Conservation (phyloP, 306 rosid species). For the Vigna nakashimae region DNA sequence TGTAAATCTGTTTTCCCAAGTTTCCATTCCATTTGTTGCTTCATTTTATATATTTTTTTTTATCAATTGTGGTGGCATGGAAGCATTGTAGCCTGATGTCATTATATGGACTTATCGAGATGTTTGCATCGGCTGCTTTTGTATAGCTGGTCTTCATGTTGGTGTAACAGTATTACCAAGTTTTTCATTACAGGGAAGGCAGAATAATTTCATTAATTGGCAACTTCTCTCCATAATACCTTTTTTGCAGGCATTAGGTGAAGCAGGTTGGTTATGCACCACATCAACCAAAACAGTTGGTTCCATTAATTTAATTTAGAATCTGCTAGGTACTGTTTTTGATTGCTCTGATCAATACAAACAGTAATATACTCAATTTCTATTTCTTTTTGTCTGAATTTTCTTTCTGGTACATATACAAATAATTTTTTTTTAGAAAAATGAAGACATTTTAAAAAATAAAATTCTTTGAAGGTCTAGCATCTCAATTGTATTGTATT, state of each 20-base stretch:
- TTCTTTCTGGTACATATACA: not conserved
- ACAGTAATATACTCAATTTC: not conserved
- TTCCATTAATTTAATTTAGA: conserved; percentile 17
- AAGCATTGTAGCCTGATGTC: conserved; percentile 40
- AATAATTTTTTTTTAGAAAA: not conserved
- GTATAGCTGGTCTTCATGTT: conserved; percentile 40
- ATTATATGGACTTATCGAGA: conserved; percentile 24
- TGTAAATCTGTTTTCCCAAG: conserved; percentile 67
- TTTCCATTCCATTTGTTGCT: conserved; percentile 60
- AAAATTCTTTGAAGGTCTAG: not conserved
- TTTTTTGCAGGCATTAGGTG: conserved; percentile 17
- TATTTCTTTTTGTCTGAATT: not conserved
- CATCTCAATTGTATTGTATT: not conserved
- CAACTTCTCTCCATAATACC: not conserved
- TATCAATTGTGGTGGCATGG: conserved; percentile 29
- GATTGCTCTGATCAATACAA: conserved; percentile 5
- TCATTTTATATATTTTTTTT: conserved; percentile 37
- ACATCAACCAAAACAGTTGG: not conserved
- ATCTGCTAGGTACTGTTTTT: conserved; percentile 10
- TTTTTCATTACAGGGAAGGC: conserved; percentile 10
- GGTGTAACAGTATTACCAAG: conserved; percentile 26
- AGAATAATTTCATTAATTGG: conserved; percentile 17
- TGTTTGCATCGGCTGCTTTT: conserved; percentile 41
- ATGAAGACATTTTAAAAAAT: not conserved
- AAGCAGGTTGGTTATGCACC: conserved; percentile 13